Percentiles rank a stretch among this genome's conserved stretches.
Evolutionary conservation across 352 stramenopile species (phyloP).

Genomic region (Phytophthora pinifolia): DNA sequence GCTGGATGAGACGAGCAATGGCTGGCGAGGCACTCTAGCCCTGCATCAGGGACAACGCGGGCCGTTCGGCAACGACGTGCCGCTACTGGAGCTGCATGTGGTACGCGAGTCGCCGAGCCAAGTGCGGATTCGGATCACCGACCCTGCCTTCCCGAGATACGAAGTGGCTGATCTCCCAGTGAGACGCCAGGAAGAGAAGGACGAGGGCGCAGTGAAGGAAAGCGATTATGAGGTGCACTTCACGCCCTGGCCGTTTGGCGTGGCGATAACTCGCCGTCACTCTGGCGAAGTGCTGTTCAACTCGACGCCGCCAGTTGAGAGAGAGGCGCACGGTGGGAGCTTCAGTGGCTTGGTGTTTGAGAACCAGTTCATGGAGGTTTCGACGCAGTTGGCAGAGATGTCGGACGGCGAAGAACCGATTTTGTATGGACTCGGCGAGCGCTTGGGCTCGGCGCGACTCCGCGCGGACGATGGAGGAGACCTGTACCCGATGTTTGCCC

Average conservation of each 20-base stretch:
- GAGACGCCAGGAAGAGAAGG: constrained; percentile 5
- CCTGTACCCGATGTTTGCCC: constrained; percentile 72
- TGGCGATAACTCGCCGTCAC: constrained; percentile 59
- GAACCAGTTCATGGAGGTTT: constrained; percentile 89
- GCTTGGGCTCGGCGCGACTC: constrained; percentile 43
- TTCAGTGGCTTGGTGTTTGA: constrained; percentile 79
- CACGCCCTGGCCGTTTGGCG: constrained; percentile 65
- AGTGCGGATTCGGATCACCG: constrained; percentile 80
- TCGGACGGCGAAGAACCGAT: constrained; percentile 31
- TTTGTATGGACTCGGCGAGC: constrained; percentile 81
- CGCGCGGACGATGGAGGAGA: constrained; percentile 46
- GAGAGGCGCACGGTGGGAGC: constrained; percentile 11
- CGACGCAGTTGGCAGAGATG: constrained; percentile 47
- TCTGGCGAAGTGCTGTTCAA: constrained; percentile 82
- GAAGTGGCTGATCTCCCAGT: constrained; percentile 60
- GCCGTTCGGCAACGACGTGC: constrained; percentile 80
- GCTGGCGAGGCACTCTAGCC: constrained; percentile 60
- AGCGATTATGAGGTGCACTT: constrained; percentile 59
- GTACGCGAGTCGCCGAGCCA: constrained; percentile 44
- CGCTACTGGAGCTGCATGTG: constrained; percentile 64
- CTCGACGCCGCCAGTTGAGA: constrained; percentile 64
- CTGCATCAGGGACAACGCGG: constrained; percentile 44
- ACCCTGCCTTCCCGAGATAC: constrained; percentile 67
- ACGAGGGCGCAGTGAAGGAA: neutral
- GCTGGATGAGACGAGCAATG: constrained; percentile 48